Conservation (phyloP, 108 stramenopile genomes). For the Mediolabrus comicus region DNA sequence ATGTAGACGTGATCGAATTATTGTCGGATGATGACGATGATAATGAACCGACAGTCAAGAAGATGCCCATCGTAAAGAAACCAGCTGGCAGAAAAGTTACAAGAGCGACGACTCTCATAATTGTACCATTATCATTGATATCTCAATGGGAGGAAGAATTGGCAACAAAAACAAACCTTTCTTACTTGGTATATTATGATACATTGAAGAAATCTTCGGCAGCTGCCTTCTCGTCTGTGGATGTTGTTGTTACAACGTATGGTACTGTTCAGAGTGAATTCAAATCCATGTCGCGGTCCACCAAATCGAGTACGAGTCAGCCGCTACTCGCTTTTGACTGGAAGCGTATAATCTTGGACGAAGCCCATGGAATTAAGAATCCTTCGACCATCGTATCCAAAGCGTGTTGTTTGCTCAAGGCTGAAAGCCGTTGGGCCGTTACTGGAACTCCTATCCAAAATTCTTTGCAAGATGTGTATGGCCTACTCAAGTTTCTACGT, state of each 20-base stretch:
- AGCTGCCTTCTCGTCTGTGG: slow-evolving; percentile 51
- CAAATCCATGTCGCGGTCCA: slow-evolving; percentile 9
- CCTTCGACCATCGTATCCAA: slow-evolving; percentile 63
- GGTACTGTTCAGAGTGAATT: slow-evolving; percentile 50
- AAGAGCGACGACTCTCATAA: slow-evolving; percentile 59
- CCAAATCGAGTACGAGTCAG: slow-evolving; percentile 14
- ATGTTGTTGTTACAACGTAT: slow-evolving; percentile 84
- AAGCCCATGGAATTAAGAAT: slow-evolving; percentile 82
- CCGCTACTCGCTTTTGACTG: slow-evolving; percentile 52
- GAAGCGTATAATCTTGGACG: slow-evolving; percentile 80
- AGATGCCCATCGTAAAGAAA: not conserved
- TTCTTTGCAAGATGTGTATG: slow-evolving; percentile 76
- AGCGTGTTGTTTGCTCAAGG: slow-evolving; percentile 63
- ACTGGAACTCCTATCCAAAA: slow-evolving; percentile 89
- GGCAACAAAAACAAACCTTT: slow-evolving; percentile 67
- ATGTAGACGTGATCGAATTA: slow-evolving; percentile 25
- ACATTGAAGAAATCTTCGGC: slow-evolving; percentile 12
- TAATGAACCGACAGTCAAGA: slow-evolving; percentile 4
- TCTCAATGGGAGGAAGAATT: slow-evolving; percentile 87
- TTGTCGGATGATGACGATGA: slow-evolving; percentile 17
- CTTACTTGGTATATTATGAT: slow-evolving; percentile 64
- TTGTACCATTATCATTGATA: slow-evolving; percentile 76
- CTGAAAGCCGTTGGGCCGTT: slow-evolving; percentile 77
- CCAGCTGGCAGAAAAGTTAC: not conserved
- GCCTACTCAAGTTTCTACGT: slow-evolving; percentile 71